phyloP scores from a whole-genome alignment of 2,329 filamentous ascomycete species.

The Diaporthe velutina region DNA sequence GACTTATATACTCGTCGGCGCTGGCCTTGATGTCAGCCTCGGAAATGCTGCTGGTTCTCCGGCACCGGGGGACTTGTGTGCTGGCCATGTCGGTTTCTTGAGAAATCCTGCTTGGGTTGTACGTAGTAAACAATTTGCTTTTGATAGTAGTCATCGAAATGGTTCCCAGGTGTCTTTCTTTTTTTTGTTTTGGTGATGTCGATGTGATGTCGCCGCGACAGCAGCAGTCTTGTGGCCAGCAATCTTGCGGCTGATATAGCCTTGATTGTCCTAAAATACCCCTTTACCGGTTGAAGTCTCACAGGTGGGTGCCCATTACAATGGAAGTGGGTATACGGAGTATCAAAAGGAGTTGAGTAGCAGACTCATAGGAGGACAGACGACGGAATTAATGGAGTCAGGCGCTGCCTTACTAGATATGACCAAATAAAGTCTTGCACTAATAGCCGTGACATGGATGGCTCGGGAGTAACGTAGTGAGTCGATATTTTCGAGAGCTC shows the following conservation, averaged over 20 bases:
- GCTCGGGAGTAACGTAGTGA: too few species aligned
- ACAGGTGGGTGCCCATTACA: background rate
- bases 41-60: background rate
- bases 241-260: background rate
- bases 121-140: background rate
- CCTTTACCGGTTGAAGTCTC: background rate
- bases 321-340: background rate
- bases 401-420: background rate
- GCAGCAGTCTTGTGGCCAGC: background rate
- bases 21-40: conserved; percentile 1
- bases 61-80: background rate
- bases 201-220: background rate
- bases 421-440: background rate
- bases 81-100: background rate
- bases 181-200: background rate
- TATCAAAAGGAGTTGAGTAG: background rate
- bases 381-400: background rate
- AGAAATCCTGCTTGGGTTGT: background rate
- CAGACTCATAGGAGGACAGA: background rate
- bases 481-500: background rate
- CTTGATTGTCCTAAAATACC: background rate
- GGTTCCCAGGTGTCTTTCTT: background rate
- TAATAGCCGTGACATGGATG: background rate
- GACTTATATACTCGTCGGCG: conserved; percentile 22
- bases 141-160: background rate